Evolutionary conservation across 192 early-diverging fungal genomes (phyloP).

Genomic region (Fimicolochytrium jonesii): DNA sequence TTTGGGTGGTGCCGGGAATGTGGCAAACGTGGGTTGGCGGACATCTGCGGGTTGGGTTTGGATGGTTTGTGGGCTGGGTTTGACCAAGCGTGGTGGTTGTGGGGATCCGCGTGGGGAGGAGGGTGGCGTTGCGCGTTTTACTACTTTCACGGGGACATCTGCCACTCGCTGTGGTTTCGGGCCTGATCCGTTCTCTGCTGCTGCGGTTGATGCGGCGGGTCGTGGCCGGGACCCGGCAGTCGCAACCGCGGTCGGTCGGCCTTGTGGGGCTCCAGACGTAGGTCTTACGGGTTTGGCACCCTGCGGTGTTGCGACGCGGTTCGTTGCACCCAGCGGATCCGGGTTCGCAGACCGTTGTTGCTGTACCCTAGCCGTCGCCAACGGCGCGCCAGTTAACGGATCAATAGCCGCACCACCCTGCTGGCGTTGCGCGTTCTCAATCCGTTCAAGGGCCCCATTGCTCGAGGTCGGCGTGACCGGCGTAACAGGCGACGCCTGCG

Average conservation of each 20-base stretch:
- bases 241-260: neutral
- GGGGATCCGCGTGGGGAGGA: no score
- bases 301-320: neutral
- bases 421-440: neutral
- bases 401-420: neutral
- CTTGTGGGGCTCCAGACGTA: neutral
- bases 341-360: neutral
- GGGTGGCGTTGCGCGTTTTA: no score
- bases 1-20: neutral
- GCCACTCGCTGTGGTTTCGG: neutral
- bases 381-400: constrained; percentile 7
- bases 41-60: neutral
- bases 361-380: neutral
- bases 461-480: neutral
- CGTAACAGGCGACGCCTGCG: neutral
- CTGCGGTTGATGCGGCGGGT: neutral
- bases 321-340: neutral
- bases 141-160: no score
- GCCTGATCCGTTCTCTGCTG: no score
- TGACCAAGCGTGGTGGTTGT: no score
- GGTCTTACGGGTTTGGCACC: neutral
- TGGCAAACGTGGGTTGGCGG: neutral
- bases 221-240: neutral
- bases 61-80: no score
- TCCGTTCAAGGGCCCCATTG: neutral